Evolutionary conservation across 1,284 basidiomycete genomes (phyloP), one percentile per base, ranked within the genome.

Genomic region (Moniliophthora roreri): DNA sequence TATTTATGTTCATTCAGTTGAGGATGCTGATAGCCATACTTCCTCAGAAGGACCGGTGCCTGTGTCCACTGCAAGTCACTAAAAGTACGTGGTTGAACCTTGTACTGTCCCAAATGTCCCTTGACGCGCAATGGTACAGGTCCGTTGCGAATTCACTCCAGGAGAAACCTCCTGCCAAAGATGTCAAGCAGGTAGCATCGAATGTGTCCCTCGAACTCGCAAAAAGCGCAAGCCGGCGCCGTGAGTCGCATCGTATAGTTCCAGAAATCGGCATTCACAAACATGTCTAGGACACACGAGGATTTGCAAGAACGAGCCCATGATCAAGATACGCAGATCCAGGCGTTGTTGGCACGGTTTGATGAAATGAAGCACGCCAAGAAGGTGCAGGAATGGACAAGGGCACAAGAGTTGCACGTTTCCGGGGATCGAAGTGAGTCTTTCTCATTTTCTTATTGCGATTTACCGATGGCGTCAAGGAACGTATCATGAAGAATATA

Each of bases 31-130:
- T 32, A 32, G 11, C 28, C 11, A 11, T 16, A 16, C 37, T 21
- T 21, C 36, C 23, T 10, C 51, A 77, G 76, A 44, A 46, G 18
- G 28, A 69, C 72, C 52, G 72, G 75, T 23, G 81, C 80, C 15
- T 84, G 81, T 63, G 74, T 76, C 18, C 78, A 82, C 58, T 85
- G 82, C 66, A 84, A 83, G 66, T 76, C 78, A 6, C 69, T 82
- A 47, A 84, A 84, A 67, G 81, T 81, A 51, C 44, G 67, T 53
- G 41, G 8, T 48, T 15, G 16, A 4, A 6, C 28, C n/a, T 16
- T 24, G 16, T 24, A 32, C 37, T 13, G 40, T 34, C 23, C 23
- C 18, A 16, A 11, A 46, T 32, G 6, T 39, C 38, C 16, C 8
- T 13, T 51, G 1, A 20, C 23, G 47, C 45, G 46, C 26, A 53